Base-by-base conservation (phyloP, 2,329 filamentous ascomycete species). In the Colletotrichum truncatum region DNA sequence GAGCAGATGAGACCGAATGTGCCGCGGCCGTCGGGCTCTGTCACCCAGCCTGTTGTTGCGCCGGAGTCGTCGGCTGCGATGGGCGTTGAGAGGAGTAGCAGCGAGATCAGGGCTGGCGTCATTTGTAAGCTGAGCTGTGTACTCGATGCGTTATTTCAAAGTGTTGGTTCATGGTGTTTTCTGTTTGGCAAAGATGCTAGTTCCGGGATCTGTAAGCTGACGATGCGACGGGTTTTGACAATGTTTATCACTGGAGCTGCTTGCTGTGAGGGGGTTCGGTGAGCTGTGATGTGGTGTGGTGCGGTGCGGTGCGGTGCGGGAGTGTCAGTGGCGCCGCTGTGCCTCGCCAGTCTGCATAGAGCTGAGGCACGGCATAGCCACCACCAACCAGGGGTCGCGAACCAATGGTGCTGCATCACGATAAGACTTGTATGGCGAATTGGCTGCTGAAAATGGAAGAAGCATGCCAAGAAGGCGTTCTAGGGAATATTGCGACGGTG, bases 1-100 rank as follows among this genome's bases (percentile, higher is more conserved):
- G 70, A 74, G 55, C 71, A 71, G 7, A 78, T 28, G 6, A 78
- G 69, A 5, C 68, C 66, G 6, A 73, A 59, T 1, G 75, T 78
- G 2, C 77, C 75, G 16, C 76, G 70, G 7, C 68, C 71, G 14
- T 68, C 64, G 2, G 74, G 75, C 11, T 69, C 68, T 1, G 63
- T 26, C 28, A 12, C 51, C 63, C 63, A 66, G 30, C 21, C 39
- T 10, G 30, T 43, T 23, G 56, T 54, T 4, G 48, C 11, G 4
- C 12, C 12, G 21, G 21, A 3, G 7, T 25, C 10, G 14, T 11
- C 12, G 11, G 39, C 38, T 23, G 14, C 25, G 8, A 2, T n/a
- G 12, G 11, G 12, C 7, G 32, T 32, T 21, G 32, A 23, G 14
- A 61, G 39, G 32, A 54, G 30, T 34, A 43, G 1, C 9, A 18